Conservation (phyloP, 2,329 filamentous ascomycete genomes). For the Colletotrichum nymphaeae region DNA sequence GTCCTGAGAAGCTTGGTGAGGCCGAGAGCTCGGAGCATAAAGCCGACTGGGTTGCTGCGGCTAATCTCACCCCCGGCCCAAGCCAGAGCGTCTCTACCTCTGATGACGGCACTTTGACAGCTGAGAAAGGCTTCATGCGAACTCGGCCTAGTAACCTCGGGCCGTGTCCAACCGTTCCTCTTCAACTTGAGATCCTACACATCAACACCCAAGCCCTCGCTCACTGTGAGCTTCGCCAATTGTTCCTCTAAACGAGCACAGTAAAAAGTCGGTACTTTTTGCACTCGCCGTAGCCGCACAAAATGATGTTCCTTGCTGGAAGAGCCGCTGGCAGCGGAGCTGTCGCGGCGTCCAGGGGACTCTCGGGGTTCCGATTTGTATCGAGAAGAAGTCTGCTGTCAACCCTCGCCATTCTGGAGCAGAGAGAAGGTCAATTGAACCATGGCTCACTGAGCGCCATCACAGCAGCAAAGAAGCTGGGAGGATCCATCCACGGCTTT, state of each 20-base stretch:
- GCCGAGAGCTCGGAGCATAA: not conserved
- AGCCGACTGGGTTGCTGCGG: not conserved
- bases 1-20: not conserved
- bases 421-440: constrained; percentile 89
- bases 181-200: not conserved
- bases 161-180: constrained; percentile 49
- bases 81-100: not conserved
- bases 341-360: constrained; percentile 38
- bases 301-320: constrained; percentile 45
- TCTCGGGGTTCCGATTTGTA: constrained; percentile 41
- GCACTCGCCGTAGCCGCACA: constrained; percentile 20
- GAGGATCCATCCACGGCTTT: constrained; percentile 87
- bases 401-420: constrained; percentile 91
- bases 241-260: not conserved
- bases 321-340: constrained; percentile 33
- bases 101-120: constrained; percentile 30
- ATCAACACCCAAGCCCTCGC: not conserved
- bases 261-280: not conserved
- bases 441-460: constrained; percentile 85
- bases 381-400: constrained; percentile 71
- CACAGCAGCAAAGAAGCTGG: constrained; percentile 86
- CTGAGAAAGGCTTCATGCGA: constrained; percentile 31
- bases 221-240: not conserved
- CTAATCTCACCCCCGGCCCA: not conserved
- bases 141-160: constrained; percentile 45